A percentile compares a stretch with the other conserved stretches of the same genome.
phyloP scores from a whole-genome alignment of 257 asterid species.

The Solanum peruvianum region DNA sequence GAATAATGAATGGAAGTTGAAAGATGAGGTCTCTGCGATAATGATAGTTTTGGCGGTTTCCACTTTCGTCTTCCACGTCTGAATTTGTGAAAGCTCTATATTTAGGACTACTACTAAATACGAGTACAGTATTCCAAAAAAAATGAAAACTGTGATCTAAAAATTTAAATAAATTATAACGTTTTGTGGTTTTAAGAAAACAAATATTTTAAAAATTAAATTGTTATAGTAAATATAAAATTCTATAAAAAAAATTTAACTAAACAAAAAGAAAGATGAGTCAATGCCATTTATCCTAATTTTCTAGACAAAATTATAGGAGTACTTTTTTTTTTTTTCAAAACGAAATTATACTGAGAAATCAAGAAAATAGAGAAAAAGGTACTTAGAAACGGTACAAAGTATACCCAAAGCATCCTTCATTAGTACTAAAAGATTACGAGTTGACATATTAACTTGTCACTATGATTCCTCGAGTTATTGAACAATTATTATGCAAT shows the following conservation, averaged over 20 bases:
- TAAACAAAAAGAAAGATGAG: background rate
- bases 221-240: no score
- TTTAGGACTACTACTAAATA: background rate
- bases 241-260: no score
- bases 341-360: background rate
- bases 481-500: background rate
- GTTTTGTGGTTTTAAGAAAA: no score
- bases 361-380: background rate
- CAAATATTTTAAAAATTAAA: no score
- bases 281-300: background rate
- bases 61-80: background rate
- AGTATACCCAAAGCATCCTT: background rate
- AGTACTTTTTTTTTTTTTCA: background rate
- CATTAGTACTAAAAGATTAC: background rate
- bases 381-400: background rate
- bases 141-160: no score
- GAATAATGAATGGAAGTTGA: background rate
- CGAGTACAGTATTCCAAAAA: background rate
- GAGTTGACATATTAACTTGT: background rate
- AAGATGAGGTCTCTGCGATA: background rate
- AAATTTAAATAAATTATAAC: no score
- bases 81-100: background rate
- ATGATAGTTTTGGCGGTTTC: conserved; percentile 6
- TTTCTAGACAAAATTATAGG: background rate
- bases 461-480: background rate